phyloP scores from a whole-genome alignment of 495 filamentous ascomycete species.

The Penicillium bovifimosum region DNA sequence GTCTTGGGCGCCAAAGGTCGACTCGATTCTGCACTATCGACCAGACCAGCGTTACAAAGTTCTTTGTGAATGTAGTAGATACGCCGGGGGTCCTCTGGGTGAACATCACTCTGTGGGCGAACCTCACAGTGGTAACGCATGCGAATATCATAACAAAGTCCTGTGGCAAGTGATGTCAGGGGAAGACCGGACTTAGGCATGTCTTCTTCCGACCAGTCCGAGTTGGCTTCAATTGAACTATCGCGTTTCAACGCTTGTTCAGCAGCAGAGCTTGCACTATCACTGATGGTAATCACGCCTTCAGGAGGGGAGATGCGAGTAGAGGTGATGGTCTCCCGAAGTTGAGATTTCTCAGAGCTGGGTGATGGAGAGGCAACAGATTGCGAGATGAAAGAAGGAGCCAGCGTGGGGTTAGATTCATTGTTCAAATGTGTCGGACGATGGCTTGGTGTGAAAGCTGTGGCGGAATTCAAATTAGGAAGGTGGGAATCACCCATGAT shows the following conservation, averaged over 20 bases:
- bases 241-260: constrained; percentile 26
- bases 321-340: not conserved
- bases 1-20: constrained; percentile 50
- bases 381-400: constrained; percentile 23
- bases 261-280: constrained; percentile 18
- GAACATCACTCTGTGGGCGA: constrained; percentile 62
- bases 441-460: constrained; percentile 11
- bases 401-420: constrained; percentile 21
- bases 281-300: constrained; percentile 18
- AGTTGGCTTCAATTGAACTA: constrained; percentile 35
- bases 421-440: constrained; percentile 14
- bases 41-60: constrained; percentile 70
- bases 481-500: constrained; percentile 35
- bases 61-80: constrained; percentile 86
- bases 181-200: constrained; percentile 26
- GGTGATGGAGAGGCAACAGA: constrained; percentile 9
- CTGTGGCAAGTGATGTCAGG: constrained; percentile 52
- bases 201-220: constrained; percentile 40
- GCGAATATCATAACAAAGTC: constrained; percentile 82
- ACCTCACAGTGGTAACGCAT: constrained; percentile 92
- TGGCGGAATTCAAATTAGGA: constrained; percentile 15
- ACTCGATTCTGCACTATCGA: constrained; percentile 51
- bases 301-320: constrained; percentile 16
- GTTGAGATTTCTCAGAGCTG: constrained; percentile 8
- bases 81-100: constrained; percentile 88